phyloP scores from a whole-genome alignment of 2,329 filamentous ascomycete genomes.

The Onygenales sp. region DNA sequence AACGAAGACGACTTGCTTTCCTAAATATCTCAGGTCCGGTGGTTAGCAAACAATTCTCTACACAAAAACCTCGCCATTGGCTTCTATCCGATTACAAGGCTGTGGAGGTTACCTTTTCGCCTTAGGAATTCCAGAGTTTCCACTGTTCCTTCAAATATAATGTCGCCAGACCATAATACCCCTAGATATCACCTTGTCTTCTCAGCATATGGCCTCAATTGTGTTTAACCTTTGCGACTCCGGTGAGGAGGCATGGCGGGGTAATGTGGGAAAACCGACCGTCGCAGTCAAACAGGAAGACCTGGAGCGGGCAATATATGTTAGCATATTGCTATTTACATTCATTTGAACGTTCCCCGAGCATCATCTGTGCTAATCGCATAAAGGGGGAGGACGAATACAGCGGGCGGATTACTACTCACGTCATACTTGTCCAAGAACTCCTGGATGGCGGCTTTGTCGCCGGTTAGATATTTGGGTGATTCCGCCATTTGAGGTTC shows the following conservation, averaged over 20 bases:
- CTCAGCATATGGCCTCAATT: constrained; percentile 24
- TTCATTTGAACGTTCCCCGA: background rate
- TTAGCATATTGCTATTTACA: constrained; percentile 13
- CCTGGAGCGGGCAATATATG: constrained; percentile 39
- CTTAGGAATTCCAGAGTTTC: constrained; percentile 79
- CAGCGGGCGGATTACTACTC: constrained; percentile 40
- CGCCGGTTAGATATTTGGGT: constrained; percentile 62
- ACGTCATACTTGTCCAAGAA: constrained; percentile 93
- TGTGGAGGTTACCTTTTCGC: constrained; percentile 54
- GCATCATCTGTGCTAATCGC: background rate
- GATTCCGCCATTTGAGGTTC: background rate
- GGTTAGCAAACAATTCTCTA: too few relatives aligned
- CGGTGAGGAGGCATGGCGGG: background rate
- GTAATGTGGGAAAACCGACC: constrained; percentile 45
- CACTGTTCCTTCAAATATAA: constrained; percentile 73
- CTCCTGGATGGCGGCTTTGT: constrained; percentile 63
- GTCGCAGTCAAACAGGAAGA: constrained; percentile 95
- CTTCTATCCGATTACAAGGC: background rate
- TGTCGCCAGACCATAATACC: constrained; percentile 92
- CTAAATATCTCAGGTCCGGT: constrained; percentile 34
- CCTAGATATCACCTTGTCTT: constrained; percentile 48
- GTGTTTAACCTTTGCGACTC: background rate
- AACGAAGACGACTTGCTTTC: constrained; percentile 89
- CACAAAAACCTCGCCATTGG: too few relatives aligned
- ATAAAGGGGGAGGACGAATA: background rate